Percentiles rank a stretch among this genome's conserved stretches.
Evolutionary conservation across 192 early-diverging fungal genomes (phyloP).

Genomic region (Umbelopsis vinacea): DNA sequence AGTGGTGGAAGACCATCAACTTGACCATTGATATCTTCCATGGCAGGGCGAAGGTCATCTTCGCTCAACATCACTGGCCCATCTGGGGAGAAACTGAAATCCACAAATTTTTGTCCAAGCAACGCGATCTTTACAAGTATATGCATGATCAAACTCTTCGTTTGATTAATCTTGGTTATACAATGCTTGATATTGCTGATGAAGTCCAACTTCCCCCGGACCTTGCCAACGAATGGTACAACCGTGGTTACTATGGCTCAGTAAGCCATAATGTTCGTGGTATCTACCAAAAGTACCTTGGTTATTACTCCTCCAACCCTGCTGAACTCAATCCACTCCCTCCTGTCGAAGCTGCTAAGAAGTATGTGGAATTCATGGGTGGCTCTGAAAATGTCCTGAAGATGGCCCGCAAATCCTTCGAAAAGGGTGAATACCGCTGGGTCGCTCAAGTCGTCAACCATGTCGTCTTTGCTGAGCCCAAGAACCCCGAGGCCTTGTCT

Average conservation of each 20-base stretch:
- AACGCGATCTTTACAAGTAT: constrained; percentile 10
- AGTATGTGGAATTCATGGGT: constrained; percentile 9
- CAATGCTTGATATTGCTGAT: not conserved
- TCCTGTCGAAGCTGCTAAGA: constrained; percentile 7
- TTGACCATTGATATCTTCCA: not conserved
- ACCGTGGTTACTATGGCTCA: constrained; percentile 6
- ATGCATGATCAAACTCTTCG: constrained; percentile 14
- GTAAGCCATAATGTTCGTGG: constrained; percentile 8
- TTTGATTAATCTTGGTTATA: not conserved
- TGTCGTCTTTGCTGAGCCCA: constrained; percentile 12
- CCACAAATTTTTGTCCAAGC: constrained; percentile 17
- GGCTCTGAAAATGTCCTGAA: constrained; percentile 6
- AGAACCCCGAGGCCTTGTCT: not conserved
- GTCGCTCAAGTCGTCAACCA: constrained; percentile 10
- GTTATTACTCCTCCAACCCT: constrained; percentile 16
- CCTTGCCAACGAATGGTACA: constrained; percentile 7
- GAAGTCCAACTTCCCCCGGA: not conserved
- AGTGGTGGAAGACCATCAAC: constrained; percentile 20
- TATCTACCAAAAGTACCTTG: constrained; percentile 18
- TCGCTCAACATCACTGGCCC: constrained; percentile 19
- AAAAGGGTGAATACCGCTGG: constrained; percentile 11
- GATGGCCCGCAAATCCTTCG: constrained; percentile 2
- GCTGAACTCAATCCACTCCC: constrained; percentile 9
- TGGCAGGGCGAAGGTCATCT: not conserved
- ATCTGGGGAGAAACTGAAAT: not conserved